Percentiles rank a stretch among this genome's conserved stretches.
phyloP scores from a whole-genome alignment of 495 filamentous ascomycete genomes.

The Xylaria palmicola region DNA sequence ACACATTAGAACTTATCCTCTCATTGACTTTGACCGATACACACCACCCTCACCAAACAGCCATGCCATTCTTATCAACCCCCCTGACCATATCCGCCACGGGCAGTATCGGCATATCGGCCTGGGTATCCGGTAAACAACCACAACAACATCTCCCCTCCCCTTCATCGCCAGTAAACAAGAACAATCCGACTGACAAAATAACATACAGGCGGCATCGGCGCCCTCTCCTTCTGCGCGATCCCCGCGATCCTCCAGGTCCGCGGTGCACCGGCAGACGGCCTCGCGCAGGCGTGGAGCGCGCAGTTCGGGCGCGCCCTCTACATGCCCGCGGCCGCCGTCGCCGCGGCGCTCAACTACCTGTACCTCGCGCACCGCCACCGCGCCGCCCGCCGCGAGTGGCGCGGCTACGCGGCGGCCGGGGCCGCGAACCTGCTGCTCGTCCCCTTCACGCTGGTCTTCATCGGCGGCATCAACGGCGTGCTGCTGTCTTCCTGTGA shows the following conservation, averaged over 20 bases:
- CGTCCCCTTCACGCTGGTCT: constrained; percentile 37
- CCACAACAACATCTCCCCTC: neutral
- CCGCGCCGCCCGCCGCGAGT: constrained; percentile 25
- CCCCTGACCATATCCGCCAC: constrained; percentile 24
- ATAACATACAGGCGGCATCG: constrained; percentile 36
- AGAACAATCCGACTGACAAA: too few relatives aligned
- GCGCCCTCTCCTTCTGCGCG: constrained; percentile 30
- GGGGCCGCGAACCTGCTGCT: constrained; percentile 39
- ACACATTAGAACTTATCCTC: neutral
- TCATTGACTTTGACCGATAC: neutral
- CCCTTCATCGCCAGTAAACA: too few relatives aligned
- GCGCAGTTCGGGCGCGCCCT: constrained; percentile 36
- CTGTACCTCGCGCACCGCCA: constrained; percentile 42
- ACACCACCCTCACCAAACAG: neutral
- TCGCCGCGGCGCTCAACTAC: constrained; percentile 33
- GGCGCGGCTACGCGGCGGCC: constrained; percentile 32
- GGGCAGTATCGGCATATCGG: constrained; percentile 26
- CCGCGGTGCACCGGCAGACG: constrained; percentile 28
- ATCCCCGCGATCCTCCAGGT: constrained; percentile 36
- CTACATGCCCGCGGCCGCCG: constrained; percentile 38
- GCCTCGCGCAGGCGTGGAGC: constrained; percentile 25
- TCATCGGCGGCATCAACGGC: constrained; percentile 23
- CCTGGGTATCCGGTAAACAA: constrained; percentile 29
- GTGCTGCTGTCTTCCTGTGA: constrained; percentile 19
- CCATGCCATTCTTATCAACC: constrained; percentile 27